Base-by-base conservation (phyloP, 352 stramenopile species). In the Globisporangium perplexum region DNA sequence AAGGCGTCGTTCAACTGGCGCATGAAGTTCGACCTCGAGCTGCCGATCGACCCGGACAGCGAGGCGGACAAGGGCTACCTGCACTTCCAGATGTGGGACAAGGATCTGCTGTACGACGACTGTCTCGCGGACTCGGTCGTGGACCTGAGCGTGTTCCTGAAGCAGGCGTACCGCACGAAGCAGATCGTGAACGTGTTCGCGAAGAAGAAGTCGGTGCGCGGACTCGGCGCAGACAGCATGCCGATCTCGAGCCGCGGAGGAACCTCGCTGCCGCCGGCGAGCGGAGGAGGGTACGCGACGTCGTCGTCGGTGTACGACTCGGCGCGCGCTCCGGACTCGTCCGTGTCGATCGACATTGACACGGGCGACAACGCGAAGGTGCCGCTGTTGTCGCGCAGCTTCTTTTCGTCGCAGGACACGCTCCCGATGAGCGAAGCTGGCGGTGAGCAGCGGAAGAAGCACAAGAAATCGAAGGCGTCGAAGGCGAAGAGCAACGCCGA, bases 1-100 rank as follows among this genome's bases (percentile, higher is more conserved):
- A 96, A 97, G 66, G 90, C 76, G 17, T 96, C 82, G 28, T 98
- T 95, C 62, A 98, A 98, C 70, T 98, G 90, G 86, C 88, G 93
- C 36, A 90, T 98, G 72, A 97, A 98, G 69, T 97, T 97, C 65
- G 69, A 90, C 46, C 66, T 97, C 7, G 70, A 90, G 30, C 64
- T 97, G 11, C 88, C 87, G 6, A 56, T 87, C 15, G 75, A 93
- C 31, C 66, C 69, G 11, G 74, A 88, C 47, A 82, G 72, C 41
- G 79, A 90, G 55, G 62, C 71, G 23, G 79, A 90, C 54, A 80
- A 81, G 24, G 82, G 82, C 10, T 70, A 79, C 44, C 55, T 92
- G 35, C 82, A 92, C 57, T 65, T 92, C 36, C 82, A 92, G 50
- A 66, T 90, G 61, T 92, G 82, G 82, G 82, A 92, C 60, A 83